phyloP scores from a whole-genome alignment of 1,284 basidiomycete species.

The Moniliophthora roreri region DNA sequence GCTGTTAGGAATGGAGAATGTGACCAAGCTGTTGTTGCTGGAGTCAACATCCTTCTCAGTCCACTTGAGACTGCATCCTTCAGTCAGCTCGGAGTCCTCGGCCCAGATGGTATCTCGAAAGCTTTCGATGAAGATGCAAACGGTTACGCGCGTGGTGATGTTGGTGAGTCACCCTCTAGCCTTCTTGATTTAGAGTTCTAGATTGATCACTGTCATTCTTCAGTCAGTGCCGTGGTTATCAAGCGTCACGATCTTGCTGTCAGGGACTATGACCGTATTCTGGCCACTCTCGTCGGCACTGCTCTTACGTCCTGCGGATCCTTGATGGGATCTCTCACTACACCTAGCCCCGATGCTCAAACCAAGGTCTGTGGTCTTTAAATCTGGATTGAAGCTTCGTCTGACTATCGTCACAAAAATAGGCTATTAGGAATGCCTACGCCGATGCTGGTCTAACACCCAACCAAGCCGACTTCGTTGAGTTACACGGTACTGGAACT shows the following conservation, averaged over 20 bases:
- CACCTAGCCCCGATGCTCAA: constrained; percentile 2
- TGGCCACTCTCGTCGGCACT: no score
- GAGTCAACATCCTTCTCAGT: constrained; percentile 12
- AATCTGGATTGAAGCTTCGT: no score
- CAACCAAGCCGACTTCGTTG: constrained; percentile 1
- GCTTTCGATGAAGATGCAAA: constrained; percentile 4
- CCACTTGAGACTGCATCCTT: constrained; percentile 2
- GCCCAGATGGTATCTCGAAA: constrained; percentile 3
- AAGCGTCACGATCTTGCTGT: no score
- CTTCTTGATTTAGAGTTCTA: background rate
- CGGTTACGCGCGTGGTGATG: background rate
- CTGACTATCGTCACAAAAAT: no score
- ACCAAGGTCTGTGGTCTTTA: background rate
- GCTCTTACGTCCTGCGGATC: constrained; percentile 4
- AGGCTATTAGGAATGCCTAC: constrained; percentile 1
- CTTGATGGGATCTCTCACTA: constrained; percentile 2
- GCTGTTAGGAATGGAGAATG: constrained; percentile 44
- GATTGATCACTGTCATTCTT: background rate
- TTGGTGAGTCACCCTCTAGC: background rate
- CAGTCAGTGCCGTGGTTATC: background rate
- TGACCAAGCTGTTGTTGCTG: constrained; percentile 46
- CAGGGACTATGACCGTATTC: no score
- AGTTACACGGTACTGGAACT: background rate
- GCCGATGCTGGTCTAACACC: background rate
- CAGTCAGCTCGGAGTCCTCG: constrained; percentile 3